Base-by-base conservation (phyloP, 78 protist species). In the Dictyostelium firmibasis region DNA sequence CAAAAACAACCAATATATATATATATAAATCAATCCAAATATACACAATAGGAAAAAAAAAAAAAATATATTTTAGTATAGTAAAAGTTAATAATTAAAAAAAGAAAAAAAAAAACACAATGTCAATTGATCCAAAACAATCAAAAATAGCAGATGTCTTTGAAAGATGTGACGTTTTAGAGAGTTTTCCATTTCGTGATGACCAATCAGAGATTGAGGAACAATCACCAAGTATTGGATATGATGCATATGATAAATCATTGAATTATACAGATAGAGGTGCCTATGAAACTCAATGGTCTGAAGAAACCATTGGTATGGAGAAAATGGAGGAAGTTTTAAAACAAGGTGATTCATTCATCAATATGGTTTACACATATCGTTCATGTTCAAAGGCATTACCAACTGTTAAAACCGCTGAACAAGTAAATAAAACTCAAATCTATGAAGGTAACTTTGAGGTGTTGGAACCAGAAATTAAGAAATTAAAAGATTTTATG, bases 291-390 rank as follows among this genome's bases (percentile, higher is more conserved):
- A 91, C 96, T 9, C 76, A 78, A 47, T 96, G 96, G 96, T 13
- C 92, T 2, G 96, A 96, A 31, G 97, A 96, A 78, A 64, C 81
- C 0, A 44, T 50, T 5, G 84, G 72, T 27, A 96, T 96, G 86
- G 89, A 75, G 27, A 74, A 75, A 41, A 69, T 96, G 89, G 97
- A 92, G 3, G 92, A 93, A 8, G n/a, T 81, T 38, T 43, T 91
- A 20, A 72, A 10, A 25, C n/a, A 20, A 2, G 96, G 97, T 36
- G 84, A 94, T 13, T 44, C 23, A 57, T 96, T 85, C 47, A 57
- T 91, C 69, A 77, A 91, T 50, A 79, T 94, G 92, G 94, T 97
- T n/a, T 96, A 97, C 64, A 91, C 97, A 20, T 97, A 93, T 84
- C 97, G 97, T 77, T 29, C 79, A 23, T 81, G 89, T 67, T 94